Base-by-base conservation (phyloP, 805 yeast genomes). In the Teunomyces stri region DNA sequence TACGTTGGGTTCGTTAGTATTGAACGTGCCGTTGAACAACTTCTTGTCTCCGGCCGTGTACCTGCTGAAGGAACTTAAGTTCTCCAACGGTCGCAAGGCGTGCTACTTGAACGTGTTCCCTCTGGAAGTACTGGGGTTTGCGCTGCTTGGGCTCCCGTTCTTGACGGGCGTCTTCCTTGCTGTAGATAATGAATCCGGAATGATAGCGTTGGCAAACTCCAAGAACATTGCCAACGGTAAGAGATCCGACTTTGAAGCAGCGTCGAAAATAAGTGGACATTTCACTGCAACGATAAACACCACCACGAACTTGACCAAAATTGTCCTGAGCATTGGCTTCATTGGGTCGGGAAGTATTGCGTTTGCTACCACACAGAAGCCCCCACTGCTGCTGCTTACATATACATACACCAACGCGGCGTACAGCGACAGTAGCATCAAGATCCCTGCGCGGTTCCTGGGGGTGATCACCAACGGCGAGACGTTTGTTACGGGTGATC, bases 101-200 rank as follows among this genome's bases (percentile, higher is more conserved):
- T 87, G 94, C 59, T 68, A 60, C 41, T 62, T 86, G 35, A 69
- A 71, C 13, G 58, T 85, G 34, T 62, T 72, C 20, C 85, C 89
- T 1, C 72, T 74, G 42, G 58, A 68, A 2, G 49, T 54, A 9
- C 51, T 69, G 4, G 87, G 89, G 1, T 80, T 67, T 57, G 72
- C 78, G 7, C 56, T 79, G 2, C 60, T 87, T 35, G 94, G 92
- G 2, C 65, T 79, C 5, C 74, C 86, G 3, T 80, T 85, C 54
- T 51, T 86, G 41, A 69, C 69, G 44, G 68, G 73, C 41, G 64
- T 76, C 6, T 85, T 79, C 57, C 49, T 85, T 33, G 91, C 84
- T 0, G 82, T 84, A 33, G 89, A 86, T 61, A 72, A 80, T 51
- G 89, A 76, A 12, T 79, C 79, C 15, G 61, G 69, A 21, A 66